Evolutionary conservation across 2,329 filamentous ascomycete genomes (phyloP).

Genomic region (Cladophialophora chaetospira): DNA sequence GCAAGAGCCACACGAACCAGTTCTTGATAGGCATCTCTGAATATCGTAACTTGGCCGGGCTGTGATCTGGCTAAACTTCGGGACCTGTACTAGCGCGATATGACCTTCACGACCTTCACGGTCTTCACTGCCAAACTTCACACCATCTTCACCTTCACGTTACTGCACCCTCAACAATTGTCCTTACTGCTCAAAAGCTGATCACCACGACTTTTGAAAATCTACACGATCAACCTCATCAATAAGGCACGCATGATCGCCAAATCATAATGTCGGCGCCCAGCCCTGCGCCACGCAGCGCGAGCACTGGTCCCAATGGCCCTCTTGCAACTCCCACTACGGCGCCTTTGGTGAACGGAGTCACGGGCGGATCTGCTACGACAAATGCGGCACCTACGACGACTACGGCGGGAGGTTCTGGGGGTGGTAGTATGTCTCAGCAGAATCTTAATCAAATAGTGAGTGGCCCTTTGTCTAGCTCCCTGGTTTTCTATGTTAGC

Average conservation of each 20-base stretch:
- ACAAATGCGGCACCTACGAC: slow-evolving; percentile 24
- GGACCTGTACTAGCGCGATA: background rate
- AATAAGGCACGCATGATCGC: slow-evolving; percentile 19
- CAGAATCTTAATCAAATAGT: slow-evolving; percentile 96
- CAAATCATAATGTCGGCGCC: slow-evolving; percentile 47
- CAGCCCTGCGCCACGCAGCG: slow-evolving; percentile 52
- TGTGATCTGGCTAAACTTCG: too few species aligned
- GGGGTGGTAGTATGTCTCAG: slow-evolving; percentile 62
- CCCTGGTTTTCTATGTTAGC: background rate
- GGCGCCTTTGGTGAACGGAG: slow-evolving; percentile 29
- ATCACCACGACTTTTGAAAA: too few species aligned
- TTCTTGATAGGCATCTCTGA: background rate
- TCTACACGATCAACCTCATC: too few species aligned
- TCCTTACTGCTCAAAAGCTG: too few species aligned
- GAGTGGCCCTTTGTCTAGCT: slow-evolving; percentile 47
- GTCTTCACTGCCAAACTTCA: background rate
- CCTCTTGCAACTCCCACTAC: slow-evolving; percentile 46
- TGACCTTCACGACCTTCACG: background rate
- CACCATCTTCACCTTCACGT: background rate
- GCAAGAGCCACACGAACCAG: background rate
- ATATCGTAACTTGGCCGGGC: background rate
- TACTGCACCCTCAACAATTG: background rate
- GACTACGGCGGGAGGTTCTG: slow-evolving; percentile 38
- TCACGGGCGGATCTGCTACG: slow-evolving; percentile 42
- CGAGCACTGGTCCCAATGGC: slow-evolving; percentile 52